Evolutionary conservation across 306 rosid species (phyloP).

Genomic region (Ochetophila trinervis): DNA sequence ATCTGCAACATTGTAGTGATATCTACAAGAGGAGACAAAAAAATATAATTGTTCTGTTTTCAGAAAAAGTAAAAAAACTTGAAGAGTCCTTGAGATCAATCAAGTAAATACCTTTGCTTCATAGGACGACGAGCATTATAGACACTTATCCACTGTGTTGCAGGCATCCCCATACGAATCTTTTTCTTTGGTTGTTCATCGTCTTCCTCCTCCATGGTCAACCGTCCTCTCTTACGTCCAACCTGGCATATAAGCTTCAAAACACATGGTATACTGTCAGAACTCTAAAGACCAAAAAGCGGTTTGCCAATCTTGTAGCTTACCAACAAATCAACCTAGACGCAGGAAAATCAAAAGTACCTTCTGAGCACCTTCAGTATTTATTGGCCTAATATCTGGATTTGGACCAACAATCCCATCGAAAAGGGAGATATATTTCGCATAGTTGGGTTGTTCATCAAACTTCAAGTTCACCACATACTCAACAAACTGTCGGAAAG

Average conservation of each 20-base stretch:
- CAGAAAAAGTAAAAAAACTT: not conserved
- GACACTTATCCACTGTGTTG: slow-evolving; percentile 83
- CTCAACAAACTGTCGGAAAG: slow-evolving; percentile 77
- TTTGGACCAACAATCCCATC: slow-evolving; percentile 84
- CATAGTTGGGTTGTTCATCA: slow-evolving; percentile 90
- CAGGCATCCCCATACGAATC: slow-evolving; percentile 79
- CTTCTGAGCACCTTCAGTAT: slow-evolving; percentile 91
- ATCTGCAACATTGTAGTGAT: slow-evolving; percentile 85
- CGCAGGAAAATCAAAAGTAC: slow-evolving; percentile 23
- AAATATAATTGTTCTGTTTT: slow-evolving; percentile 1
- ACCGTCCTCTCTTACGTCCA: slow-evolving; percentile 85
- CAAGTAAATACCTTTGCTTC: slow-evolving; percentile 73
- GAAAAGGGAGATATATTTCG: slow-evolving; percentile 76
- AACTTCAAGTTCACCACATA: slow-evolving; percentile 71
- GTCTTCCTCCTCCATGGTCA: slow-evolving; percentile 72
- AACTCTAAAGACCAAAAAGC: not conserved
- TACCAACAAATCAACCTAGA: slow-evolving; percentile 2
- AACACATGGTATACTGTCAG: slow-evolving; percentile 22
- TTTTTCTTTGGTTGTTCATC: slow-evolving; percentile 85
- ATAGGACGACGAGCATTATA: slow-evolving; percentile 79
- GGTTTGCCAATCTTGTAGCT: not conserved
- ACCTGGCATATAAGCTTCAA: slow-evolving; percentile 65
- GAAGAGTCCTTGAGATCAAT: not conserved
- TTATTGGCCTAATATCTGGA: slow-evolving; percentile 76
- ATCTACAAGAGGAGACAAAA: slow-evolving; percentile 46